phyloP scores from a whole-genome alignment of 1,139 yeast genomes.

The Candida tropicalis region DNA sequence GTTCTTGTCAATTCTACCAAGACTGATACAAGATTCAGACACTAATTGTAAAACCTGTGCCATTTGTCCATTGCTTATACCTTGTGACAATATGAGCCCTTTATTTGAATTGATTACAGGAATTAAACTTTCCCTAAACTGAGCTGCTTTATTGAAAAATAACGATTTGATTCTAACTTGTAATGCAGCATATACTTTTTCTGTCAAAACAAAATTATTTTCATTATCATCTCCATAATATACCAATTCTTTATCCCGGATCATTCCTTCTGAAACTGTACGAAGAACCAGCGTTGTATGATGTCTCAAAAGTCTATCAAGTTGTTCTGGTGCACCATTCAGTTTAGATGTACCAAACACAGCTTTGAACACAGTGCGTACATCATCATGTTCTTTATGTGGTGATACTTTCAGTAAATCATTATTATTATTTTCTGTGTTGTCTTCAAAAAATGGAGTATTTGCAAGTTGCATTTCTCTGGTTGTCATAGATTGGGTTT shows the following conservation, averaged over 20 bases:
- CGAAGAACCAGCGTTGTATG: constrained; percentile 49
- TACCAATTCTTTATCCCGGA: constrained; percentile 55
- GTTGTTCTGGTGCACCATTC: constrained; percentile 46
- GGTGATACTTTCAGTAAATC: constrained; percentile 19
- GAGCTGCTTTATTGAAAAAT: constrained; percentile 48
- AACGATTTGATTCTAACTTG: constrained; percentile 40
- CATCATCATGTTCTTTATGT: constrained; percentile 30
- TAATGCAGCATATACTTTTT: constrained; percentile 48
- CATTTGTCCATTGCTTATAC: constrained; percentile 60
- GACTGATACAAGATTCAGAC: constrained; percentile 34
- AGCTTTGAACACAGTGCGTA: constrained; percentile 52
- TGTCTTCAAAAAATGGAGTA: constrained; percentile 36
- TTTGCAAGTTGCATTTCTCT: constrained; percentile 48
- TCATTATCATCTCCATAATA: constrained; percentile 48
- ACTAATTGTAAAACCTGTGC: constrained; percentile 53
- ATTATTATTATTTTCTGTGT: constrained; percentile 17
- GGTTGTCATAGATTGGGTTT: constrained; percentile 55
- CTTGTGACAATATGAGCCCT: constrained; percentile 61
- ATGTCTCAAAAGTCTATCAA: constrained; percentile 43
- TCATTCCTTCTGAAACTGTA: constrained; percentile 54
- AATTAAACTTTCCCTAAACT: constrained; percentile 42
- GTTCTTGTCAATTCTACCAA: constrained; percentile 57
- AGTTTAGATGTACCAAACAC: constrained; percentile 60
- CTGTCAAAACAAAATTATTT: constrained; percentile 60
- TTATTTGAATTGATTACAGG: constrained; percentile 42